Evolutionary conservation across 129 eudicot genomes (phyloP).

Genomic region (Flaveria sonorensis): DNA sequence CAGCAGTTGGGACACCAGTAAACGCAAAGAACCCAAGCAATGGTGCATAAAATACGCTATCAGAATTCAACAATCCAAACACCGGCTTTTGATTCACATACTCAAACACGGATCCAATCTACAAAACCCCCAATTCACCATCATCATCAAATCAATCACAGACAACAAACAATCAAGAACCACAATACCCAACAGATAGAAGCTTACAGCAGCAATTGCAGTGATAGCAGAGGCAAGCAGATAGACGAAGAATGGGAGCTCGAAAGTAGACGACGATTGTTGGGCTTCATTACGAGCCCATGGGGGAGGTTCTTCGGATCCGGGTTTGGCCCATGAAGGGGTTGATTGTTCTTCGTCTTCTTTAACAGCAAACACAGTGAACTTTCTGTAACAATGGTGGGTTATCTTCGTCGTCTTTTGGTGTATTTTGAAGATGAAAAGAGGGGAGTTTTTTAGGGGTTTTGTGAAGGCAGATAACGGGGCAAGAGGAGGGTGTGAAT

Average conservation of each 20-base stretch:
- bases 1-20: conserved; percentile 87
- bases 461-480: conserved; percentile 25
- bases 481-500: conserved; percentile 18
- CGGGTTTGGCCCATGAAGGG: conserved; percentile 82
- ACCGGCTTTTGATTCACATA: conserved; percentile 73
- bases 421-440: conserved; percentile 20
- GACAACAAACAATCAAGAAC: neutral
- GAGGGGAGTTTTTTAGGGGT: conserved; percentile 7
- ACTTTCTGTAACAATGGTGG: conserved; percentile 1
- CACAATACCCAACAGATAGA: neutral
- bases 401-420: conserved; percentile 11
- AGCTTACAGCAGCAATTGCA: conserved; percentile 87
- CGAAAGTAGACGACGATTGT: conserved; percentile 41
- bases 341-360: conserved; percentile 53
- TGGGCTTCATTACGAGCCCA: conserved; percentile 84
- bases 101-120: conserved; percentile 84
- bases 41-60: conserved; percentile 81
- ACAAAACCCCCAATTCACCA: conserved; percentile 36
- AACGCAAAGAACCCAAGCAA: conserved; percentile 87
- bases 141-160: conserved; percentile 11
- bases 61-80: conserved; percentile 77
- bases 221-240: conserved; percentile 93
- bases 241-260: conserved; percentile 68
- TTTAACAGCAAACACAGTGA: conserved; percentile 47
- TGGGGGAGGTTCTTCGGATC: conserved; percentile 80